phyloP scores from a whole-genome alignment of 495 filamentous ascomycete genomes.

The Cladorrhinum samala region DNA sequence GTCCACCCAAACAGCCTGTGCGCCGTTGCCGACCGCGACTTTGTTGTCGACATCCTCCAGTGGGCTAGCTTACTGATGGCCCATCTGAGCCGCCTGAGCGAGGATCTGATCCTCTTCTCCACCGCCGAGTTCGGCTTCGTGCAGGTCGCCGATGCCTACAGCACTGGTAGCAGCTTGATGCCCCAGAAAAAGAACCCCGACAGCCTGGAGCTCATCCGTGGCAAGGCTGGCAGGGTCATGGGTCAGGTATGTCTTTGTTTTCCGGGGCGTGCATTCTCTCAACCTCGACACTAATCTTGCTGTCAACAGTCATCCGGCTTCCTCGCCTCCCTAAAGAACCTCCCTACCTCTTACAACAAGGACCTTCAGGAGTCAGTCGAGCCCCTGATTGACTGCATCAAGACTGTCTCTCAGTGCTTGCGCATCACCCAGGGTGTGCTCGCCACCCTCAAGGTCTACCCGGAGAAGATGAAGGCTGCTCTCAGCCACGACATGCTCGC shows the following conservation, averaged over 20 bases:
- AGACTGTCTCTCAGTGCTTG: constrained; percentile 77
- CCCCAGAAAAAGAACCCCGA: constrained; percentile 84
- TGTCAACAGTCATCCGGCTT: constrained; percentile 49
- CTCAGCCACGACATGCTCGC: constrained; percentile 65
- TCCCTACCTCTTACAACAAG: constrained; percentile 92
- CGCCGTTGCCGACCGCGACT: constrained; percentile 80
- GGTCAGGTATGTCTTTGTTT: constrained; percentile 58
- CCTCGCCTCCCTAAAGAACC: constrained; percentile 80
- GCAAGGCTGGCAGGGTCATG: constrained; percentile 79
- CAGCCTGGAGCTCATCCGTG: constrained; percentile 78
- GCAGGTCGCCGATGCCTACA: constrained; percentile 76
- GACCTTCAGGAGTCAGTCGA: constrained; percentile 88
- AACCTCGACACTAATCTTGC: neutral
- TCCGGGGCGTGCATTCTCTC: neutral
- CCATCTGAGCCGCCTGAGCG: constrained; percentile 79
- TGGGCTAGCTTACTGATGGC: constrained; percentile 82
- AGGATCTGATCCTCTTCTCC: constrained; percentile 87
- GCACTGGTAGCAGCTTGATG: constrained; percentile 80
- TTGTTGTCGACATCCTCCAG: constrained; percentile 84
- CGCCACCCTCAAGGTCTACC: constrained; percentile 61
- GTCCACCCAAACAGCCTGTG: constrained; percentile 80
- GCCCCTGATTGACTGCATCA: constrained; percentile 80
- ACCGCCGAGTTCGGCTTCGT: constrained; percentile 79
- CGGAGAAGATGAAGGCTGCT: constrained; percentile 72
- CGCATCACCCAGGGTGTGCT: constrained; percentile 83